Evolutionary conservation across 257 asterid genomes (phyloP).

Genomic region (Solanum peruvianum): DNA sequence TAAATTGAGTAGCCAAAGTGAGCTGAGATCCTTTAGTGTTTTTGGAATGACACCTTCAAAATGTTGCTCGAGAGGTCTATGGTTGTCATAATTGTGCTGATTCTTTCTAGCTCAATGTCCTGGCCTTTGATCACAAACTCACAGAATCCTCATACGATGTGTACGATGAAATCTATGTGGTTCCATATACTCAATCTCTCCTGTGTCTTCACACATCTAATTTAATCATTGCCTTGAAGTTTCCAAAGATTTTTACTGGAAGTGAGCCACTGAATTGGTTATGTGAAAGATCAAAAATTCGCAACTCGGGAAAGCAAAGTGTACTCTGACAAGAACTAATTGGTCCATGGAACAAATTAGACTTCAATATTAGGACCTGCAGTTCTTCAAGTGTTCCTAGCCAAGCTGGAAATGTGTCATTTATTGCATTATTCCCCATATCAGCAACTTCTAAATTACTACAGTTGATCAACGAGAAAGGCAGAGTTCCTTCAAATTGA

Average conservation of each 20-base stretch:
- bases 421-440: no score
- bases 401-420: not conserved
- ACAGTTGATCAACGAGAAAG: not conserved
- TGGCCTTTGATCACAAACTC: not conserved
- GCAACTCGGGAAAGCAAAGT: no score
- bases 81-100: no score
- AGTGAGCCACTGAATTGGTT: not conserved
- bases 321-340: no score
- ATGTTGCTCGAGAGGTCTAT: no score
- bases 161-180: accelerated
- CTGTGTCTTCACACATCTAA: no score
- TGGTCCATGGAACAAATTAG: not conserved
- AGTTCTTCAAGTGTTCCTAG: not conserved
- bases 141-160: not conserved
- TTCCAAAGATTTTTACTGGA: not conserved
- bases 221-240: not conserved
- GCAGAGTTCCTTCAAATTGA: not conserved
- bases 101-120: not conserved
- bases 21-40: not conserved
- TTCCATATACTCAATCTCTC: not conserved
- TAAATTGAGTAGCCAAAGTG: not conserved
- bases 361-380: not conserved
- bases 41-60: not conserved
- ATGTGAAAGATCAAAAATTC: no score
- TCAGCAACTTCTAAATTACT: not conserved